Evolutionary conservation across 169 alveolate genomes (phyloP), one percentile per base, ranked within the genome.

Genomic region (Eimeria sp.): DNA sequence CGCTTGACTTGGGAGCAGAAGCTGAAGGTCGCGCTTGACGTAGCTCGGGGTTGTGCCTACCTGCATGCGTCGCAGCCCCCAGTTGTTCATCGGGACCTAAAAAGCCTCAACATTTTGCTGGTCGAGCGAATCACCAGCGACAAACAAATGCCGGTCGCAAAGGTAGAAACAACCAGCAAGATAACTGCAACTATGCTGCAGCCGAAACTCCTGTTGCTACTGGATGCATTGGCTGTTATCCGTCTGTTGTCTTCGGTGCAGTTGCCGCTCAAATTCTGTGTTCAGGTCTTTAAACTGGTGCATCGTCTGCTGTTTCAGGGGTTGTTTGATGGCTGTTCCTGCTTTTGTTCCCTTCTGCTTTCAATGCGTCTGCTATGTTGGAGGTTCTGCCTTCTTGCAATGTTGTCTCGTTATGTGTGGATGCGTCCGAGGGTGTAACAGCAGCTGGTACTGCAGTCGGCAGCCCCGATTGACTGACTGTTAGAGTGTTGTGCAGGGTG

Each of bases 21-120:
- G 83, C 94, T 97, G n/a, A 97, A 97, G 91, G 97, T 98, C 63
- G 97, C 98, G 14, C 70, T 95, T 16, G 99, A 98, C 97, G 97
- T 98, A 10, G 99, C 99, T 9, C 98, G 97, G 99, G 99, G 75
- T 99, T 99, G 34, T 96, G 98, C 91, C 96, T 98, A 97, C 97
- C 97, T 98, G 58, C 99, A 98, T 88, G 94, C 98, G 22, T 96
- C 96, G 78, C 95, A 97, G 92, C 99, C 99, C 9, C 98, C 98
- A 14, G 98, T 98, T 51, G 95, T 98, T n/a, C 99, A 98, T 95
- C 97, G 99, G 82, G 99, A 98, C 96, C 96, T 98, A 76, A 98
- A 98, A 95, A 96, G 98, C 73, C 97, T 98, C 70, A 98, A 98
- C 94, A 95, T 98, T 63, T 97, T 98, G 54, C 92, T 98, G 49